Conservation (phyloP, 345 rosid species). For the Rhodamnia rubescens region DNA sequence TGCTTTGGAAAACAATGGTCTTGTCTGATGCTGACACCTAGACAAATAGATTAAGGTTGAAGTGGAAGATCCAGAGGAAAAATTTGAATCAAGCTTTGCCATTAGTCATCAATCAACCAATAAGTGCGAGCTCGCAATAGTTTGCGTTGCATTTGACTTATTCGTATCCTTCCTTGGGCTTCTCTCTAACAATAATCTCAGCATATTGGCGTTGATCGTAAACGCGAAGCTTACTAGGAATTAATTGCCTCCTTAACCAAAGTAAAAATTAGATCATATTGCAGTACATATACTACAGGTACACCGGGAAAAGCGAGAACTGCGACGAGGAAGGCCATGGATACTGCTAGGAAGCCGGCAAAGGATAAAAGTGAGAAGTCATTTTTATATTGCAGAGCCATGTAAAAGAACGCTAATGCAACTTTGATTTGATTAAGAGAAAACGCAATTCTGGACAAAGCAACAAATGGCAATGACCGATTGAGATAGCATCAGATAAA, state of each 20-base stretch:
- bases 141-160: slow-evolving; percentile 74
- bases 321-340: slow-evolving; percentile 18
- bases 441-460: too few species aligned
- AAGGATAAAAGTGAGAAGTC: not conserved
- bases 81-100: not conserved
- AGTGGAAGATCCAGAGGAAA: not conserved
- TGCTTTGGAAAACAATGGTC: not conserved
- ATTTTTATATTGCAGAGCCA: too few species aligned
- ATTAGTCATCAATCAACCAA: not conserved
- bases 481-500: too few species aligned
- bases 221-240: not conserved
- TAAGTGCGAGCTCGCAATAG: slow-evolving; percentile 24
- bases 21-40: not conserved
- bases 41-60: not conserved
- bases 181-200: not conserved
- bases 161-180: slow-evolving; percentile 60
- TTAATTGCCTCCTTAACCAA: slow-evolving; percentile 15
- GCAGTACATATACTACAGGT: slow-evolving; percentile 79
- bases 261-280: slow-evolving; percentile 42
- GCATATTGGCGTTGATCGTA: not conserved
- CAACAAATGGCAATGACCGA: too few species aligned
- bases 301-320: slow-evolving; percentile 7
- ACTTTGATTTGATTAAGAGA: too few species aligned
- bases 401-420: too few species aligned
- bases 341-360: slow-evolving; percentile 31